Conservation (phyloP, 371 early-diverging fungal species). For the Syncephalastrum racemosum region DNA sequence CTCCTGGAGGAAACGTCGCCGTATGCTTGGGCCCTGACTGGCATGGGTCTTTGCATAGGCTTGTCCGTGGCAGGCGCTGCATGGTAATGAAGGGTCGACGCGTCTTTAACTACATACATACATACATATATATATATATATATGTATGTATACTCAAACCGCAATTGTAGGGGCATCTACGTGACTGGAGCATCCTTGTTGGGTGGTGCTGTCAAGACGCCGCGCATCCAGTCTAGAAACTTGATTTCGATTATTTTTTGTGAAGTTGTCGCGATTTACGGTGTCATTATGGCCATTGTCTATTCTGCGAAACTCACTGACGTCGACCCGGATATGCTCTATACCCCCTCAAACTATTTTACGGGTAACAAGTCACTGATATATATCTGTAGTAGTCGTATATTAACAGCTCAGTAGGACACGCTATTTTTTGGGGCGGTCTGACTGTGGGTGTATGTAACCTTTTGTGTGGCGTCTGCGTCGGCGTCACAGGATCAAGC, state of each 20-base stretch:
- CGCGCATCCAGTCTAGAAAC: slow-evolving; percentile 95
- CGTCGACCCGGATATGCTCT: slow-evolving; percentile 44
- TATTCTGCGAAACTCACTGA: slow-evolving; percentile 82
- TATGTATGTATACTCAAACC: slow-evolving; percentile 4
- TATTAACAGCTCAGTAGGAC: slow-evolving; percentile 52
- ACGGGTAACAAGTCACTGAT: slow-evolving; percentile 40
- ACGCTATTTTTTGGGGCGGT: slow-evolving; percentile 96
- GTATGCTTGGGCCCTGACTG: slow-evolving; percentile 88
- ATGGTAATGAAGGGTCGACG: slow-evolving; percentile 64
- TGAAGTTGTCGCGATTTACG: slow-evolving; percentile 98
- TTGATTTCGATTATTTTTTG: slow-evolving; percentile 97
- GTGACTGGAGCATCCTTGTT: slow-evolving; percentile 88
- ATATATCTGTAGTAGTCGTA: neutral
- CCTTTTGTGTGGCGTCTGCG: slow-evolving; percentile 90
- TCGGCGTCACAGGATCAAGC: slow-evolving; percentile 93
- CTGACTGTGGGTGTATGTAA: slow-evolving; percentile 94
- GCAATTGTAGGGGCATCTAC: slow-evolving; percentile 84
- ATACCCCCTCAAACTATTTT: slow-evolving; percentile 60
- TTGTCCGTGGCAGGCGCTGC: slow-evolving; percentile 95
- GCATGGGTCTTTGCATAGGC: slow-evolving; percentile 86
- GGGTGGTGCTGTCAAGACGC: slow-evolving; percentile 92
- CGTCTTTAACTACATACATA: too few species aligned
- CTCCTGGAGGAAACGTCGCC: slow-evolving; percentile 80
- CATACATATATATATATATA: too few species aligned
- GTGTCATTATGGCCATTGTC: slow-evolving; percentile 97